Evolutionary conservation across 805 yeast genomes (phyloP).

Genomic region (Candida patagonica): DNA sequence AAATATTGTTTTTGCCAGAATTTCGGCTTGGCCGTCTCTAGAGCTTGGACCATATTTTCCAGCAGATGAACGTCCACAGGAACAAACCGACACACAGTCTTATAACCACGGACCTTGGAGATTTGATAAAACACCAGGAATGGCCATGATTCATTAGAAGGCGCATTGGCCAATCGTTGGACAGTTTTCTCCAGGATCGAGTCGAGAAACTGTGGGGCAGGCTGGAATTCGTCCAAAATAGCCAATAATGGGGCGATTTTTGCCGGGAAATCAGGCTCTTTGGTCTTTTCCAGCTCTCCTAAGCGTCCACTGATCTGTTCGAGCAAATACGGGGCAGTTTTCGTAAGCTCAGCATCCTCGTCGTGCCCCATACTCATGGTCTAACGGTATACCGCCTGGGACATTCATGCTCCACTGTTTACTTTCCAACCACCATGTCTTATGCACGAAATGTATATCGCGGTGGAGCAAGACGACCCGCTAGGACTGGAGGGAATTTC

Average conservation of each 20-base stretch:
- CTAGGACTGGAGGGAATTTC: no score
- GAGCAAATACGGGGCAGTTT: constrained; percentile 15
- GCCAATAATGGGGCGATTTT: constrained; percentile 2
- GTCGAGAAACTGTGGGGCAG: constrained; percentile 21
- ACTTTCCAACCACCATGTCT: no score
- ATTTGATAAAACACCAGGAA: constrained; percentile 45
- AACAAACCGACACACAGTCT: constrained; percentile 48
- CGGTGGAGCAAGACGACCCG: no score
- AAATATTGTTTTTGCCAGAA: constrained; percentile 43
- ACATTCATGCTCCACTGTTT: no score
- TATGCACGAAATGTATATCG: no score
- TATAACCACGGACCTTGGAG: constrained; percentile 57
- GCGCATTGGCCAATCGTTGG: neutral
- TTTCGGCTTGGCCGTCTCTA: constrained; percentile 14
- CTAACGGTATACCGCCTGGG: no score
- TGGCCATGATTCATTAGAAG: constrained; percentile 10
- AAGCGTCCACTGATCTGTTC: constrained; percentile 4
- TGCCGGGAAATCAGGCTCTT: neutral
- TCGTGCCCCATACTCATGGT: constrained; percentile 5
- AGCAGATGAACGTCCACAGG: constrained; percentile 50
- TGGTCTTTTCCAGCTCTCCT: neutral
- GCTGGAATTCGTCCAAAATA: constrained; percentile 20
- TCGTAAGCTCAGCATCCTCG: constrained; percentile 16
- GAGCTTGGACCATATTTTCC: constrained; percentile 26
- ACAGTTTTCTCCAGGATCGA: constrained; percentile 8